Base-by-base conservation (phyloP, 1,139 yeast genomes). In the Geotrichum klebahnii region DNA sequence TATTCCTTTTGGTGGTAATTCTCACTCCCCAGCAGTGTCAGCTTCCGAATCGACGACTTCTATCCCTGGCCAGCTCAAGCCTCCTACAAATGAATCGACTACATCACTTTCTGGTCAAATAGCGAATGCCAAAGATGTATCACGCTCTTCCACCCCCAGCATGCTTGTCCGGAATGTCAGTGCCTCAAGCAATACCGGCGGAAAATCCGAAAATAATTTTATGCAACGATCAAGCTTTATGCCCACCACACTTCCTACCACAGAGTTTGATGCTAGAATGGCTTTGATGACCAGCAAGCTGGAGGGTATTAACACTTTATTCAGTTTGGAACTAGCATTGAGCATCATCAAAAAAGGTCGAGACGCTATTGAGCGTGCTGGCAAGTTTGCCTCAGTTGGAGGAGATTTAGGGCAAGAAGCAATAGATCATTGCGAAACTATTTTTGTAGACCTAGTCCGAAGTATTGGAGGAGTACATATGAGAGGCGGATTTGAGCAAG, bases 401-500 rank as follows among this genome's bases (percentile, higher is more conserved):
- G 68, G 61, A 44, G 63, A 51, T 22, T 63, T 64, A 34, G 71
- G 63, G 43, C 62, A 47, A 17, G 67, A 53, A 48, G 70, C 68
- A 16, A 59, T 58, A 44, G 62, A 55, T 49, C 66, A 75, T 52
- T 67, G 74, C 55, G 72, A 85, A 66, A 76, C 76, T 23, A 72
- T 89, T 1, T 92, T 88, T 62, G 80, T 82, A 17, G 79, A 78
- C 44, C 76, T 85, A 28, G 70, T 90, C 12, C 78, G 77, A 3
- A 71, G 78, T 4, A 71, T 90, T n/a, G 86, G 92, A 3, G 74
- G 75, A 19, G 74, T 79, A 22, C 97, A 92, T 67, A 75, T 92
- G 17, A 76, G 77, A 54, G 81, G 81, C 0, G 97, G 97, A 0
- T 92, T 92, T 64, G 82, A 80, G 43, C 84, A 81, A 60, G 97